A percentile compares a stretch with the other conserved stretches of the same genome.
These are phyloP conservation scores for Diutina mesorugosa DNA, from an alignment of 1,139 yeast genomes.

Conservation along the genomic window DNA sequence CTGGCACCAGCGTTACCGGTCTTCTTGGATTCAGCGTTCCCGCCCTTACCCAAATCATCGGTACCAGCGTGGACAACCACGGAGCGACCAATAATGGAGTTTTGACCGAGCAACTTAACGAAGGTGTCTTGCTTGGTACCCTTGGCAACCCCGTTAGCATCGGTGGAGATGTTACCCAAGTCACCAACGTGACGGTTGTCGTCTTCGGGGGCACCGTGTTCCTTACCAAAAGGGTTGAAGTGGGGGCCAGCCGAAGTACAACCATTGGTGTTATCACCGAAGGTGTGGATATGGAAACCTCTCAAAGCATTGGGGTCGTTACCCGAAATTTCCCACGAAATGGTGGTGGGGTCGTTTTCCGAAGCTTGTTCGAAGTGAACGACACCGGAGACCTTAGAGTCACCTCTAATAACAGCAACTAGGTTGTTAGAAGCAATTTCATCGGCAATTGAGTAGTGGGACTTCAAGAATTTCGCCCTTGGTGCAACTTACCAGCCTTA, in stretches of 20 bases:
- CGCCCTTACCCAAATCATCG: conserved; percentile 96
- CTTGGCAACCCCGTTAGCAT: conserved; percentile 77
- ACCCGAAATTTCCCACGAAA: conserved; percentile 80
- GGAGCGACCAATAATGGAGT: conserved; percentile 88
- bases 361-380: conserved; percentile 76
- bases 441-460: not conserved
- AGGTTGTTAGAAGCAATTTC: not conserved
- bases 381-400: conserved; percentile 73
- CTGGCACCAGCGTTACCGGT: conserved; percentile 99
- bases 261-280: conserved; percentile 98
- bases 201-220: conserved; percentile 92
- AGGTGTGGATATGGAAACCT: conserved; percentile 96
- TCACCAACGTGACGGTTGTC: conserved; percentile 93
- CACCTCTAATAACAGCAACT: conserved; percentile 97
- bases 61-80: conserved; percentile 91
- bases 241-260: conserved; percentile 99
- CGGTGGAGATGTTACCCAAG: conserved; percentile 86
- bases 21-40: conserved; percentile 82
- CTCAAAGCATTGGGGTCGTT: conserved; percentile 78
- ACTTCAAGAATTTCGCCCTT: not conserved
- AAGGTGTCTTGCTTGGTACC: conserved; percentile 71
- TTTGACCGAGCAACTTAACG: conserved; percentile 70
- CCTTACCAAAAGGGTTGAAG: conserved; percentile 85
- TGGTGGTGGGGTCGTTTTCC: conserved; percentile 72
- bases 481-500: conserved; percentile 1